Conservation (phyloP, 1,139 yeast species). For the Yamadazyma trypodendri region DNA sequence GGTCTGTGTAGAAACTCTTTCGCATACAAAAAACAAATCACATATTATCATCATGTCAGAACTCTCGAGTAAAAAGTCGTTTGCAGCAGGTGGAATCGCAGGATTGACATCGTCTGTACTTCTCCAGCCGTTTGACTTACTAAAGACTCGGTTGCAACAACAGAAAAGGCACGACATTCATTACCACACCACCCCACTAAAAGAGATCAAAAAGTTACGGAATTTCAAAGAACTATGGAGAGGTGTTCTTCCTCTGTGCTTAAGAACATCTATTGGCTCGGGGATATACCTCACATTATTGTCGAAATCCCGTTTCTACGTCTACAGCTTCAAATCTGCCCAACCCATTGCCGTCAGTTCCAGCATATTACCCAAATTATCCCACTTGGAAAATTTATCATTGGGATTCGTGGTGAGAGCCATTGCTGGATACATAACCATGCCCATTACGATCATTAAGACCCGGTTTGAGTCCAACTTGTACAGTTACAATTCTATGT, state of each 20-base stretch:
- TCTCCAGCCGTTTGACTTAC: slow-evolving; percentile 85
- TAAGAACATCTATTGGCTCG: slow-evolving; percentile 88
- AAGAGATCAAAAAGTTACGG: slow-evolving; percentile 47
- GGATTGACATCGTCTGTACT: slow-evolving; percentile 81
- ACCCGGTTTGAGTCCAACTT: slow-evolving; percentile 82
- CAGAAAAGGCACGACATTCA: slow-evolving; percentile 38
- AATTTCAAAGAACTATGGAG: slow-evolving; percentile 72
- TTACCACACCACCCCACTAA: slow-evolving; percentile 35
- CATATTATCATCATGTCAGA: slow-evolving; percentile 11
- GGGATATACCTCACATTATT: slow-evolving; percentile 79
- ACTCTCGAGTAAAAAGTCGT: slow-evolving; percentile 17
- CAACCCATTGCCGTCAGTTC: slow-evolving; percentile 6
- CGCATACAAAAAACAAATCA: background rate
- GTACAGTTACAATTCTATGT: slow-evolving; percentile 66
- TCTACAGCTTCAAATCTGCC: slow-evolving; percentile 37
- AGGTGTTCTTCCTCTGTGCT: slow-evolving; percentile 87
- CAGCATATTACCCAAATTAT: slow-evolving; percentile 61
- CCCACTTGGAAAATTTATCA: slow-evolving; percentile 65
- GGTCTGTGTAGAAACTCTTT: too few relatives aligned
- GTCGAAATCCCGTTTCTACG: slow-evolving; percentile 55
- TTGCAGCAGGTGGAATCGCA: slow-evolving; percentile 71
- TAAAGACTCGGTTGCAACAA: slow-evolving; percentile 91
- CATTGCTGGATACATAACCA: slow-evolving; percentile 80
- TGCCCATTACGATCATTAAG: slow-evolving; percentile 96
- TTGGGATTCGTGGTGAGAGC: slow-evolving; percentile 84